Conservation (phyloP, 495 filamentous ascomycete genomes). For the Cetradonia linearis region DNA sequence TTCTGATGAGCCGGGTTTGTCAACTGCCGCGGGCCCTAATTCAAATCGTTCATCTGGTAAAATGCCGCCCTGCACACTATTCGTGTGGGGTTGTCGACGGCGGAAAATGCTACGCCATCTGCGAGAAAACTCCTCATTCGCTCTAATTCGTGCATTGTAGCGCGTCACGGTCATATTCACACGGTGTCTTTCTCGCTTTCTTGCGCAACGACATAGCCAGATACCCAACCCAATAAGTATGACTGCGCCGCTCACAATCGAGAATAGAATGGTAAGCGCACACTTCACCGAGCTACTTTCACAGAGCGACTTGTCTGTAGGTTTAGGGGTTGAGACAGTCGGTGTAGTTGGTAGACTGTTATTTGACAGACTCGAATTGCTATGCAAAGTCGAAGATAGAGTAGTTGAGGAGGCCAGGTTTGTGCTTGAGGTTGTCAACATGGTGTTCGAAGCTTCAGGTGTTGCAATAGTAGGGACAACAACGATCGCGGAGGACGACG, state of each 20-base stretch:
- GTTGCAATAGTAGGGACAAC: not conserved
- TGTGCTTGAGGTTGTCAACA: not conserved
- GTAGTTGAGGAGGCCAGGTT: not conserved
- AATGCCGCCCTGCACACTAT: not conserved
- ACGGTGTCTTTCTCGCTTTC: not conserved
- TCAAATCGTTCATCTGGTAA: not conserved
- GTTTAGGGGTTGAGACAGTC: not conserved
- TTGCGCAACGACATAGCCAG: not conserved
- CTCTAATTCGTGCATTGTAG: not conserved
- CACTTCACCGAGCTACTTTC: too few relatives aligned
- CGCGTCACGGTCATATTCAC: not conserved
- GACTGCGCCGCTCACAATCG: too few relatives aligned
- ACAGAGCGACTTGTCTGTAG: not conserved
- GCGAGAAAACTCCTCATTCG: not conserved
- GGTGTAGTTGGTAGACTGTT: not conserved
- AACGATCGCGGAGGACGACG: constrained; percentile 10
- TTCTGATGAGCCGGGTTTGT: not conserved
- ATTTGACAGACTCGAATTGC: not conserved
- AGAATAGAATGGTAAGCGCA: too few relatives aligned
- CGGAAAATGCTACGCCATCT: not conserved
- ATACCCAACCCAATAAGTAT: too few relatives aligned
- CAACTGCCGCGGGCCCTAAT: not conserved
- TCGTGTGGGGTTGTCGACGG: not conserved
- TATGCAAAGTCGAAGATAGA: not conserved
- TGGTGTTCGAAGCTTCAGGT: not conserved